phyloP scores from a whole-genome alignment of 139 green algal species.

The Diplosphaera chodatii region DNA sequence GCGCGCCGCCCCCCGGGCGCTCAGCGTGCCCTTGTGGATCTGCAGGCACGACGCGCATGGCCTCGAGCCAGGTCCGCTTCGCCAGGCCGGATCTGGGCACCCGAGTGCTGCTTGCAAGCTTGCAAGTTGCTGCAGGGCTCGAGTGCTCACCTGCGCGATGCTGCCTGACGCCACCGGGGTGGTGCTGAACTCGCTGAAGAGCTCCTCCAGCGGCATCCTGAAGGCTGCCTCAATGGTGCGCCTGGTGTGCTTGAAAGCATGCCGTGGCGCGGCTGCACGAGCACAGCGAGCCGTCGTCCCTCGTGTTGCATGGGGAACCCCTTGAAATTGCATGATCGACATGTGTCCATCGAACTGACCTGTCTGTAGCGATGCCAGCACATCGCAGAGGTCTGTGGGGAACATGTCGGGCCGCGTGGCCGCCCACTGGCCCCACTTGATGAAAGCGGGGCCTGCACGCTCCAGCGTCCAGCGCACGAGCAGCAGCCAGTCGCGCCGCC shows the following conservation, averaged over 20 bases:
- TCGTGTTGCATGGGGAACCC: no score
- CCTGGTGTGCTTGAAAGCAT: constrained; percentile 6
- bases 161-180: constrained; percentile 80
- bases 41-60: not conserved
- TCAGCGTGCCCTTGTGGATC: constrained; percentile 72
- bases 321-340: no score
- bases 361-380: constrained; percentile 70
- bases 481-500: constrained; percentile 51
- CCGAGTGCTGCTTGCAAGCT: no score
- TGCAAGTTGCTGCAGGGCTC: no score
- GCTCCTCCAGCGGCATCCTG: constrained; percentile 54
- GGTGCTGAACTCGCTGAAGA: constrained; percentile 86
- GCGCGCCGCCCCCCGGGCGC: constrained; percentile 32
- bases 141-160: constrained; percentile 68
- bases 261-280: constrained; percentile 30
- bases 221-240: constrained; percentile 41
- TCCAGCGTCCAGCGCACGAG: constrained; percentile 76
- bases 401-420: constrained; percentile 91
- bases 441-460: constrained; percentile 66
- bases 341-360: no score
- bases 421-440: constrained; percentile 98
- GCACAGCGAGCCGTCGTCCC: no score
- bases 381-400: constrained; percentile 72
- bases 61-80: not conserved
- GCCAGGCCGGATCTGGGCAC: no score